These are phyloP conservation scores for Phytopythium boreale DNA, from an alignment of 352 stramenopile genomes.

Conservation along the genomic window DNA sequence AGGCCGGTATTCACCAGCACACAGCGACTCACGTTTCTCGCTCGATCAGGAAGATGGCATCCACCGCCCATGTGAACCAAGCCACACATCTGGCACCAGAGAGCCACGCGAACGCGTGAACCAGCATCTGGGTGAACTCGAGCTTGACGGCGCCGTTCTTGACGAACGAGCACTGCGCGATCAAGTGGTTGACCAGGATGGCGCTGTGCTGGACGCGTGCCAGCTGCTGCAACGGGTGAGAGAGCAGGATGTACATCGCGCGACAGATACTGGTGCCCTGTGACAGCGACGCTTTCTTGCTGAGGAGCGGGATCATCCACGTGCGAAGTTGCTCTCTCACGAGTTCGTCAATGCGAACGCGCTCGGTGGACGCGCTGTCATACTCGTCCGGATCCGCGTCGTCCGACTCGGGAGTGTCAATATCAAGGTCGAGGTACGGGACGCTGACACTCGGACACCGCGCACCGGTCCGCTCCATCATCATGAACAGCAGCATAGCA, in stretches of 20 bases:
- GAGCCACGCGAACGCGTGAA: conserved; percentile 57
- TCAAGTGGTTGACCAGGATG: conserved; percentile 46
- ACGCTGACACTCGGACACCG: conserved; percentile 62
- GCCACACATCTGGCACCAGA: conserved; percentile 37
- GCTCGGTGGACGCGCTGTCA: conserved; percentile 41
- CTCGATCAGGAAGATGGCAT: conserved; percentile 63
- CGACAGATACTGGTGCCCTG: conserved; percentile 54
- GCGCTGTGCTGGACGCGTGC: conserved; percentile 39
- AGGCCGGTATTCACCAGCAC: not conserved
- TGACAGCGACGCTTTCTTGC: conserved; percentile 40
- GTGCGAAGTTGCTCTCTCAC: conserved; percentile 42
- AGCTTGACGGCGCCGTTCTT: conserved; percentile 36
- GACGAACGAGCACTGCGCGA: conserved; percentile 60
- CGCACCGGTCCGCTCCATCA: conserved; percentile 77
- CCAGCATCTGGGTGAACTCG: conserved; percentile 57
- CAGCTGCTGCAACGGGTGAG: conserved; percentile 58
- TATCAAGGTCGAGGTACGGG: conserved; percentile 69
- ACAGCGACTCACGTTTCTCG: conserved; percentile 40
- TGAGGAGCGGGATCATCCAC: conserved; percentile 55
- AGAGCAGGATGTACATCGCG: conserved; percentile 60
- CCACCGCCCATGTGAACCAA: conserved; percentile 49
- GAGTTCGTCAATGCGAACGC: conserved; percentile 58
- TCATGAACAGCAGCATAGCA: conserved; percentile 75
- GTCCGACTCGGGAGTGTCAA: conserved; percentile 18
- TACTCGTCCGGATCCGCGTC: conserved; percentile 36